Conservation (phyloP, 805 yeast species). For the Candida sithepensis region DNA sequence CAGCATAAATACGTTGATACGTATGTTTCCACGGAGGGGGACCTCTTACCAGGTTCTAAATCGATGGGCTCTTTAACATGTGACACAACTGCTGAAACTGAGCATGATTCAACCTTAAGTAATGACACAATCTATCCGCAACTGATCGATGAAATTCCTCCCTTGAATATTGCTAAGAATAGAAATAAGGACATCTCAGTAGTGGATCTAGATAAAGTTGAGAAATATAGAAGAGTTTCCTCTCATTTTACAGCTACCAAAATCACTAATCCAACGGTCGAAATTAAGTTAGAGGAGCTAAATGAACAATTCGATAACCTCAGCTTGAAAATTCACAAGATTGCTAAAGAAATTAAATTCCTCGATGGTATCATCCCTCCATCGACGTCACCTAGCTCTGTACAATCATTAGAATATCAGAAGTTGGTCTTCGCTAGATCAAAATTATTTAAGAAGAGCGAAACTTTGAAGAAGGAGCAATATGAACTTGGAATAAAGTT, state of each 20-base stretch:
- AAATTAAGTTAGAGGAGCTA: slow-evolving; percentile 17
- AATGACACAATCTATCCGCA: slow-evolving; percentile 3
- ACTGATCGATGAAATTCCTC: slow-evolving; percentile 7
- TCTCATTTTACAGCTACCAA: slow-evolving; percentile 26
- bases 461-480: slow-evolving; percentile 24
- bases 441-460: slow-evolving; percentile 27
- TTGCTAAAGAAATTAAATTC: slow-evolving; percentile 29
- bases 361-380: slow-evolving; percentile 27
- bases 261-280: slow-evolving; percentile 9
- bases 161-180: slow-evolving; percentile 16
- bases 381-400: slow-evolving; percentile 13
- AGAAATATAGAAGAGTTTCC: slow-evolving; percentile 20
- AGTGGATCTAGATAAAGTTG: slow-evolving; percentile 15
- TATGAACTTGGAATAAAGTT: slow-evolving; percentile 30
- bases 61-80: slow-evolving; percentile 17
- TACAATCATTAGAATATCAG: slow-evolving; percentile 20
- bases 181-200: slow-evolving; percentile 13
- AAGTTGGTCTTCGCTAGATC: slow-evolving; percentile 27
- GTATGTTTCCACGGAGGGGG: slow-evolving; percentile 1
- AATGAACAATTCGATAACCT: slow-evolving; percentile 16
- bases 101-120: slow-evolving; percentile 9
- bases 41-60: slow-evolving; percentile 2
- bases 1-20: background rate
- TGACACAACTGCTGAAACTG: slow-evolving; percentile 23
- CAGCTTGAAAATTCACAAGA: slow-evolving; percentile 22